phyloP scores from a whole-genome alignment of 1,284 basidiomycete genomes.

The Papiliotrema flavescens region DNA sequence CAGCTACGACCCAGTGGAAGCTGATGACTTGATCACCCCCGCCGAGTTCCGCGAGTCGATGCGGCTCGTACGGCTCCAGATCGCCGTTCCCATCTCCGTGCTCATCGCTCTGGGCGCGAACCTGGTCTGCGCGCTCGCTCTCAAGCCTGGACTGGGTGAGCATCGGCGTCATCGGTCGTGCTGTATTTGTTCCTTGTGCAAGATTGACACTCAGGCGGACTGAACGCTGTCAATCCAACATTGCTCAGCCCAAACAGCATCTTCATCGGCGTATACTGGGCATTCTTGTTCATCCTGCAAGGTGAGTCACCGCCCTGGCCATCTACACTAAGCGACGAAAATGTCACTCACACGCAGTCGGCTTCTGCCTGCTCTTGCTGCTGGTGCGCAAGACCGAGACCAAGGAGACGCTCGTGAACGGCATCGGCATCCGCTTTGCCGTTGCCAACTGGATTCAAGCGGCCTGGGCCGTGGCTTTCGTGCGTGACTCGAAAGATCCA shows the following conservation, averaged over 20 bases:
- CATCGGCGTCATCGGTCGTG: neutral
- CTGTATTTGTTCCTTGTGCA: neutral
- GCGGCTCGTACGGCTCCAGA: conserved; percentile 59
- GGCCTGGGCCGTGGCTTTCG: conserved; percentile 76
- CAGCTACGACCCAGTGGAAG: conserved; percentile 41
- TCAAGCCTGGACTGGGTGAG: conserved; percentile 46
- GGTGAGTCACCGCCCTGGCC: conserved; percentile 11
- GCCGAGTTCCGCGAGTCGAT: conserved; percentile 43
- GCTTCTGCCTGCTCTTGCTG: conserved; percentile 73
- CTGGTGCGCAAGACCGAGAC: conserved; percentile 70
- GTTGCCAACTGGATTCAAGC: conserved; percentile 78
- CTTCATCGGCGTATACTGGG: conserved; percentile 65
- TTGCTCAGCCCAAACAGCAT: conserved; percentile 66
- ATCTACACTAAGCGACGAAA: neutral
- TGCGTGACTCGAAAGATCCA: conserved; percentile 43
- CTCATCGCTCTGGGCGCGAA: conserved; percentile 40
- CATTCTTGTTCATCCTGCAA: conserved; percentile 46
- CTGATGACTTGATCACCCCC: conserved; percentile 35
- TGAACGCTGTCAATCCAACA: conserved; percentile 61
- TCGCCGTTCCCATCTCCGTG: conserved; percentile 64
- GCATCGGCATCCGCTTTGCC: conserved; percentile 72
- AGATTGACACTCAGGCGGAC: conserved; percentile 50
- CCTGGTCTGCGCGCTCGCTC: conserved; percentile 42
- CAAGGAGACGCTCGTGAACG: conserved; percentile 69
- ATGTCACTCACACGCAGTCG: conserved; percentile 54